Conservation (phyloP, 192 early-diverging fungal species). For the Allomyces arbusculus region DNA sequence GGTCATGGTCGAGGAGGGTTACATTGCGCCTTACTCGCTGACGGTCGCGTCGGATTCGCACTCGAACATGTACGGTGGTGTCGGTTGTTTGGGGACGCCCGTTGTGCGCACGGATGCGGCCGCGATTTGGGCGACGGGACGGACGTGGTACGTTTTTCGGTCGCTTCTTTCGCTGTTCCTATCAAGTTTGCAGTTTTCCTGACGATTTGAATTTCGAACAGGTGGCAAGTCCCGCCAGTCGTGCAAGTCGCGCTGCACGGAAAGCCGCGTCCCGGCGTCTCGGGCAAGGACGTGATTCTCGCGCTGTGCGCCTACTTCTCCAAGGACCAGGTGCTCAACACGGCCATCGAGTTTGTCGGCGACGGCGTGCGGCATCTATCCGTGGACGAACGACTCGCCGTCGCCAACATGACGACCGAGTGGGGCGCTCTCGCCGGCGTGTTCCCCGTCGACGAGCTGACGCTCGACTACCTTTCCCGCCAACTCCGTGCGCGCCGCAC, state of each 20-base stretch:
- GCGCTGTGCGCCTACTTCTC: conserved; percentile 80
- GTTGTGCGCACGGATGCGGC: conserved; percentile 96
- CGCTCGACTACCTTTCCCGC: conserved; percentile 32
- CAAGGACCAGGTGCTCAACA: conserved; percentile 88
- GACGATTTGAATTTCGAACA: no score
- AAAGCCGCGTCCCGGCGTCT: conserved; percentile 53
- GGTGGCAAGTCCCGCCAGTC: conserved; percentile 91
- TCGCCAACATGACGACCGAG: conserved; percentile 99
- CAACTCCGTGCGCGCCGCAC: conserved; percentile 10
- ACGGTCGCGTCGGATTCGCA: conserved; percentile 96
- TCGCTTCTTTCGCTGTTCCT: no score
- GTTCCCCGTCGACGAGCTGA: conserved; percentile 74
- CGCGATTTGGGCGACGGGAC: conserved; percentile 91
- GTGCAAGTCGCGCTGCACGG: conserved; percentile 74
- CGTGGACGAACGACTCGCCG: conserved; percentile 80
- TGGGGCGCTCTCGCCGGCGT: conserved; percentile 97
- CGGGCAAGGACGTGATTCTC: conserved; percentile 94
- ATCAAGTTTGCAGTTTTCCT: no score
- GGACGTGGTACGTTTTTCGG: conserved; percentile 45
- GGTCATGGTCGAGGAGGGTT: conserved; percentile 92
- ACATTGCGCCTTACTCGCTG: conserved; percentile 80
- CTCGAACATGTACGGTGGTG: conserved; percentile 98
- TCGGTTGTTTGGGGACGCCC: conserved; percentile 85
- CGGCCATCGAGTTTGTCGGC: conserved; percentile 88
- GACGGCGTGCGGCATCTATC: conserved; percentile 35